Evolutionary conservation across 2,329 filamentous ascomycete species (phyloP).

Genomic region (Pseudocercospora fuligena): DNA sequence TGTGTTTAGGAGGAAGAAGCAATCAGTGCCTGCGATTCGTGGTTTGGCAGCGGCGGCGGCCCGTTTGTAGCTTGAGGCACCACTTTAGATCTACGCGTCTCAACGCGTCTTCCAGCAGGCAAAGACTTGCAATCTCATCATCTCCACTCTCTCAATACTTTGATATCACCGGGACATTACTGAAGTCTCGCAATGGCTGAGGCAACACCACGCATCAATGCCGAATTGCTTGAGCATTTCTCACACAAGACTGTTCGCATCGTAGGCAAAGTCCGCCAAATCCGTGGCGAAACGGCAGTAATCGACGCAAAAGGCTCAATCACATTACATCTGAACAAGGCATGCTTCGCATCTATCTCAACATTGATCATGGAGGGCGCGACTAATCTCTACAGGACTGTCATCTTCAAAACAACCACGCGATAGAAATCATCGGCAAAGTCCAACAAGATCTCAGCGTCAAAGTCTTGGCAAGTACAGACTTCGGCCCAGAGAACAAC

Average conservation of each 20-base stretch:
- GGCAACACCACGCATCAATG: conserved; percentile 81
- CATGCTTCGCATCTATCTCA: conserved; percentile 49
- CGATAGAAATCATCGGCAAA: conserved; percentile 78
- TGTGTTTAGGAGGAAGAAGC: background rate
- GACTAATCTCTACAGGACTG: conserved; percentile 60
- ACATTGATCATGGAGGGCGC: background rate
- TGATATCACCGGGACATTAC: no score
- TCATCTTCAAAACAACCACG: conserved; percentile 71
- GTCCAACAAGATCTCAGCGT: conserved; percentile 75
- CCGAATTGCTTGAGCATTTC: conserved; percentile 77
- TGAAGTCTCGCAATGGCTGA: conserved; percentile 63
- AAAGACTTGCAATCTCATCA: no score
- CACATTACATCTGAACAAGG: conserved; percentile 73
- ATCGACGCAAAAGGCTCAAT: conserved; percentile 81
- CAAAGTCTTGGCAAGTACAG: conserved; percentile 70
- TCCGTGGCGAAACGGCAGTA: conserved; percentile 78
- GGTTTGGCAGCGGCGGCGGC: no score
- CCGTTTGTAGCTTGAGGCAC: background rate
- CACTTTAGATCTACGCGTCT: background rate
- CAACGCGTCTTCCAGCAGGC: no score
- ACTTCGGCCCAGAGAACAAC: conserved; percentile 63
- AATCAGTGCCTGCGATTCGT: no score
- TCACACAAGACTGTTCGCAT: conserved; percentile 75
- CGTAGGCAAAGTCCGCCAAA: conserved; percentile 80
- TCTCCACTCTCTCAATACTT: no score